Base-by-base conservation (phyloP, 2,329 filamentous ascomycete genomes). In the Cryphonectria nitschkei region DNA sequence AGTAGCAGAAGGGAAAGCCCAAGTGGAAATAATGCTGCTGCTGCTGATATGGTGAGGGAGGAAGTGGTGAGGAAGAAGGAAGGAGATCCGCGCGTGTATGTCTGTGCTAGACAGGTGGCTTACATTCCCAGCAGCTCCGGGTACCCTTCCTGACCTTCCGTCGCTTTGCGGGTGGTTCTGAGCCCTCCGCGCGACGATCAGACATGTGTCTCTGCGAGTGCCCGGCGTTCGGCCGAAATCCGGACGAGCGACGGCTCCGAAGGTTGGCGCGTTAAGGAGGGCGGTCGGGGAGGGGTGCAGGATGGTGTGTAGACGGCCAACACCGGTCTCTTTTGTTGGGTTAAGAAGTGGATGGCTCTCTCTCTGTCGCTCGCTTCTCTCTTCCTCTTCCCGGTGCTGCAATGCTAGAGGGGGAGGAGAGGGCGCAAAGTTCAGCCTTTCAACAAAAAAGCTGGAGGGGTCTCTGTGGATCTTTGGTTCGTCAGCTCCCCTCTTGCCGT, bases 41-140 rank as follows among this genome's bases (percentile, higher is more conserved):
- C 3, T 19, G 13, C 5, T 37, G 16, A 9, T 19, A 22, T n/a
- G 5, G 9, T 37, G 8, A 19, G 11, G 8, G 58, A 14, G 26
- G 32, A 37, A 11, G 29, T 22, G 5, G 11, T 4, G 29, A 19
- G 22, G 11, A 64, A 14, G 19, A 7, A 39, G 34, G 19, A 7
- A 3, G 46, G 19, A 9, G 19, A n/a, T 2, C 7, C 19, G 16
- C 7, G 43, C 22, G 46, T 50, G 43, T 43, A 60, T 64, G 22
- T 62, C 11, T 43, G 3, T 6, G 39, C 22, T 29, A 46, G 61
- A 50, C 22, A 34, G 64, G 19, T 32, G 8, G 76, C 80, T 81
- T 80, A 83, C 85, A 87, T 76, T 87, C 84, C 85, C 85, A 87
- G 75, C 85, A 87, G 74, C 85, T 87, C 72, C 82, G 82, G 1